phyloP scores from a whole-genome alignment of 208 protist genomes.

The Porcisia hertigi region DNA sequence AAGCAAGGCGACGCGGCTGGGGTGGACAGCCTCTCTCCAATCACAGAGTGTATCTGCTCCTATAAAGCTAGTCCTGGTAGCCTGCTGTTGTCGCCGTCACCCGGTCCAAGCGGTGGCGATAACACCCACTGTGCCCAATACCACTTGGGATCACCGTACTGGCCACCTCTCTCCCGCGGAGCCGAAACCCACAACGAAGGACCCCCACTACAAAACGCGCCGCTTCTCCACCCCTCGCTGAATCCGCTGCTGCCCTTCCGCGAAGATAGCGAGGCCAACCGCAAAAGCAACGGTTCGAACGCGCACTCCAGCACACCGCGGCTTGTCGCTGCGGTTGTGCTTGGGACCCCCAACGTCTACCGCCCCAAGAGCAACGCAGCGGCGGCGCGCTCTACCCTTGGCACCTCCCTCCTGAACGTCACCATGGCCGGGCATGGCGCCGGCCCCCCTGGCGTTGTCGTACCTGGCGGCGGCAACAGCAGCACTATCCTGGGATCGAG shows the following conservation, averaged over 20 bases:
- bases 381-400: slow-evolving; percentile 1
- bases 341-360: slow-evolving; percentile 25
- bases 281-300: neutral
- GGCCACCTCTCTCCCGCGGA: neutral
- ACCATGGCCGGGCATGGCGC: neutral
- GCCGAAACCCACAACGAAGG: neutral
- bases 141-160: neutral
- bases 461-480: neutral
- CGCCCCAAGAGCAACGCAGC: slow-evolving; percentile 9
- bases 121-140: neutral
- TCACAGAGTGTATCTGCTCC: slow-evolving; percentile 14
- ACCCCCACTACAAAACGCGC: neutral
- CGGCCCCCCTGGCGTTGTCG: neutral
- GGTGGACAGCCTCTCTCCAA: neutral
- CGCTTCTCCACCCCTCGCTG: neutral
- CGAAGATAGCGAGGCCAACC: neutral
- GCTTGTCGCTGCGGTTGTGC: slow-evolving; percentile 22
- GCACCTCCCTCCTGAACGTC: slow-evolving; percentile 11
- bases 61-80: slow-evolving; percentile 12
- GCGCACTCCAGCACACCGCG: neutral
- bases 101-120: neutral
- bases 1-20: neutral
- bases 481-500: neutral
- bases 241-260: neutral
- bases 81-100: slow-evolving; percentile 11